Conservation (phyloP, 2,329 filamentous ascomycete genomes). For the Bretziella fagacearum region DNA sequence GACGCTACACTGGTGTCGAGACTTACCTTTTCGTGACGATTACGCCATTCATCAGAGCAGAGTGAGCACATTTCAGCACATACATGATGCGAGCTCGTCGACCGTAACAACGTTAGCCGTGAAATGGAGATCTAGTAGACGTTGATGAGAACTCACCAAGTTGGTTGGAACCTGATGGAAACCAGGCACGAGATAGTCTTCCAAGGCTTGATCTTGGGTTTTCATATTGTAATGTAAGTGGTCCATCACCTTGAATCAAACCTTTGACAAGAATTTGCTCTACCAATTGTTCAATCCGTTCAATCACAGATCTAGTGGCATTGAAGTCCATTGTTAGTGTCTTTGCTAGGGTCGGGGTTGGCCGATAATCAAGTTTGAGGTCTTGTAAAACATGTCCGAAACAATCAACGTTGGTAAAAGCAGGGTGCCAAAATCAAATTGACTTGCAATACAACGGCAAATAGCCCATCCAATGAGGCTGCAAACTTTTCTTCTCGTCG, state of each 20-base stretch:
- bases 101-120: too few relatives aligned
- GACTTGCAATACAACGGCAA: too few relatives aligned
- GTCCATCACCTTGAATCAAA: not conserved
- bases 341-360: not conserved
- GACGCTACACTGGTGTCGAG: not conserved
- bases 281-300: constrained; percentile 4
- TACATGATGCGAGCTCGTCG: constrained; percentile 37
- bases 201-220: not conserved
- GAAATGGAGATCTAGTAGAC: not conserved
- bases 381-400: too few relatives aligned
- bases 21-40: constrained; percentile 45
- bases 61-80: constrained; percentile 42
- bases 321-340: not conserved
- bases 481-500: too few relatives aligned
- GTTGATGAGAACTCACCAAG: not conserved
- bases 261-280: constrained; percentile 2
- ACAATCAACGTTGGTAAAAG: too few relatives aligned
- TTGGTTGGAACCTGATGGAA: not conserved
- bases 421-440: too few relatives aligned
- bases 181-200: not conserved
- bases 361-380: not conserved
- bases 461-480: too few relatives aligned
- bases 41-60: constrained; percentile 37
- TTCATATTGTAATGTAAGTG: not conserved
- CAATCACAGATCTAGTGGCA: not conserved